These are phyloP conservation scores for Chlamydomonas applanata DNA, from an alignment of 139 green algal species.

Conservation along the genomic window DNA sequence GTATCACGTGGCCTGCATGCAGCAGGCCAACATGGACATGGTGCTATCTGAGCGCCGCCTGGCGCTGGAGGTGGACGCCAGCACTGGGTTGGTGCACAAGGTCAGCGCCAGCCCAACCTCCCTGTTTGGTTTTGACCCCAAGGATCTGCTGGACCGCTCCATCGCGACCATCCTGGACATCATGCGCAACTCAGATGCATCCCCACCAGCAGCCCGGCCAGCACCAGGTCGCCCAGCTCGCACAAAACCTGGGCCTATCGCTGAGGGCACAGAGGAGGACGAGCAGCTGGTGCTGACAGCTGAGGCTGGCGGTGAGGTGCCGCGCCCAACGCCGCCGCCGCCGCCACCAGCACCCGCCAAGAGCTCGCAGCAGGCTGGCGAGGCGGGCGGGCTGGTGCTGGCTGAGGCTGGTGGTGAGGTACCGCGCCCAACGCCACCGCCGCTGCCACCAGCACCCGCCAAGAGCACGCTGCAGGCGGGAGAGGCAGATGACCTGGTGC, in stretches of 20 bases:
- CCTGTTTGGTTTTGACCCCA: not conserved
- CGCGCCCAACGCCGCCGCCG: not conserved
- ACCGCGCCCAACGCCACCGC: not conserved
- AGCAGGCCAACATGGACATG: not conserved
- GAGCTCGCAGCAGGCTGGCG: no score
- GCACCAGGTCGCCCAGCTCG: no score
- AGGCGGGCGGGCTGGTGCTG: not conserved
- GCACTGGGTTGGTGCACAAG: not conserved
- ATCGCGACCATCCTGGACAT: not conserved
- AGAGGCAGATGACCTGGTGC: not conserved
- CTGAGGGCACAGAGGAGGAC: not conserved
- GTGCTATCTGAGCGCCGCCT: not conserved
- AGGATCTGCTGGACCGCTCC: not conserved
- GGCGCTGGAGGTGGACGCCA: not conserved
- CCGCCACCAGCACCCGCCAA: no score
- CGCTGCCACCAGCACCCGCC: no score
- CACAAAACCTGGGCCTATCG: not conserved
- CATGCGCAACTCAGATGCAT: not conserved
- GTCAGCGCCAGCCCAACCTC: not conserved
- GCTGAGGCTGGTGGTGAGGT: not conserved
- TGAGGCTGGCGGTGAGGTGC: not conserved
- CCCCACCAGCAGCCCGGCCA: not conserved
- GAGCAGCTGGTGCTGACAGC: no score
- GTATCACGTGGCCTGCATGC: conserved; percentile 1
- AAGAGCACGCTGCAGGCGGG: no score